These are phyloP conservation scores for Solanum ossicruentum DNA, from an alignment of 257 asterid genomes.

Conservation along the genomic window DNA sequence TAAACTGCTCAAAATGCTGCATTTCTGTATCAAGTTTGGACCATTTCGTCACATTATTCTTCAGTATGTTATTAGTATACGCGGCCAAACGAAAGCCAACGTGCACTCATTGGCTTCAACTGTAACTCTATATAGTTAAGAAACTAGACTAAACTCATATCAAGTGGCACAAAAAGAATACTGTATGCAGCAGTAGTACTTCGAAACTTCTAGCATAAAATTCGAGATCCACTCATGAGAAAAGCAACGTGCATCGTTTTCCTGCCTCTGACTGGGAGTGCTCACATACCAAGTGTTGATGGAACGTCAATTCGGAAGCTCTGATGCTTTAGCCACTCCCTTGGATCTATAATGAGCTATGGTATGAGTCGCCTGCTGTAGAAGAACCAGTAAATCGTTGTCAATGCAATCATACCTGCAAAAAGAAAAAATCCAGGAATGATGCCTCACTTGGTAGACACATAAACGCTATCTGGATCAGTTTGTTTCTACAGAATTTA, in stretches of 20 bases:
- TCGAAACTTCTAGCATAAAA: background rate
- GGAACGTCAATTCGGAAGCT: slow-evolving; percentile 5
- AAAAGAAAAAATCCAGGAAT: background rate
- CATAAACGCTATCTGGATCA: background rate
- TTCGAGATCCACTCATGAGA: background rate
- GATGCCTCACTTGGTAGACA: background rate
- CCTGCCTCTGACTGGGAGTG: background rate
- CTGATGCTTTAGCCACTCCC: slow-evolving; percentile 36
- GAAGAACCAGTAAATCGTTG: slow-evolving; percentile 28
- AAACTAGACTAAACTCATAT: background rate
- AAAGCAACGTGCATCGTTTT: background rate
- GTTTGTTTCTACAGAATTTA: background rate
- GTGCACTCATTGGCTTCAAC: background rate
- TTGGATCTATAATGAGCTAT: slow-evolving; percentile 37
- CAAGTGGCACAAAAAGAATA: background rate
- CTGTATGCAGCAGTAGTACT: background rate
- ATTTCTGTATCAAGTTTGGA: background rate
- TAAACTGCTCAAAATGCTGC: background rate
- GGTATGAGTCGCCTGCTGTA: slow-evolving; percentile 17
- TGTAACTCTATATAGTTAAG: background rate
- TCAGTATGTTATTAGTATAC: background rate
- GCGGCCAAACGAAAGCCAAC: background rate
- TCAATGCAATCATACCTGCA: slow-evolving; percentile 57
- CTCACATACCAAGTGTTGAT: background rate
- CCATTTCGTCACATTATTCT: background rate